Percentiles rank a stretch among this genome's conserved stretches.
Conservation (phyloP, 1,284 basidiomycete genomes). For the Sanghuangporus weigelae region DNA sequence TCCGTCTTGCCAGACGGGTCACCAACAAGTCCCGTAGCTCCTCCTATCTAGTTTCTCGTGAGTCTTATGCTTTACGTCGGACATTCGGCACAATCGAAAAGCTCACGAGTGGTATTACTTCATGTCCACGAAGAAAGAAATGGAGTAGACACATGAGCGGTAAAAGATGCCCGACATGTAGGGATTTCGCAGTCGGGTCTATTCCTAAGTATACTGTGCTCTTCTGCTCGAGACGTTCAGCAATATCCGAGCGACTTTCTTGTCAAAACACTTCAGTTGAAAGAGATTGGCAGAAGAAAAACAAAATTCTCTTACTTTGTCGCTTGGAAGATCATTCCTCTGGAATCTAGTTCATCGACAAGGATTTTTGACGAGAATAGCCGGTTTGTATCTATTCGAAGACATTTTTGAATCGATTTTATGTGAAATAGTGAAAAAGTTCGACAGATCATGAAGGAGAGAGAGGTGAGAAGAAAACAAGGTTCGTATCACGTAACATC, state of each 20-base stretch:
- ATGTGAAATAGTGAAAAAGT: neutral
- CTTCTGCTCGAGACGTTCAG: neutral
- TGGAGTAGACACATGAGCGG: slow-evolving; percentile 86
- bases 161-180: slow-evolving; percentile 93
- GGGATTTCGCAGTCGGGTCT: slow-evolving; percentile 85
- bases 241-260: slow-evolving; percentile 6
- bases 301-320: slow-evolving; percentile 8
- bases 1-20: slow-evolving; percentile 90
- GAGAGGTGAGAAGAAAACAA: neutral
- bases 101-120: slow-evolving; percentile 75
- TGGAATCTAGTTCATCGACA: slow-evolving; percentile 7
- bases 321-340: slow-evolving; percentile 16
- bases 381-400: neutral
- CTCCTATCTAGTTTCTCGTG: slow-evolving; percentile 68
- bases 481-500: too few species aligned
- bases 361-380: neutral
- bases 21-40: slow-evolving; percentile 94
- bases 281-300: neutral
- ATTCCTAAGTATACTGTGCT: slow-evolving; percentile 80
- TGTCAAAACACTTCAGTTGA: neutral
- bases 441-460: neutral
- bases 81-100: neutral
- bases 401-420: neutral
- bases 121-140: slow-evolving; percentile 81
- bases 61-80: neutral